phyloP scores from a whole-genome alignment of 495 filamentous ascomycete genomes.

The Venustampulla echinocandica region DNA sequence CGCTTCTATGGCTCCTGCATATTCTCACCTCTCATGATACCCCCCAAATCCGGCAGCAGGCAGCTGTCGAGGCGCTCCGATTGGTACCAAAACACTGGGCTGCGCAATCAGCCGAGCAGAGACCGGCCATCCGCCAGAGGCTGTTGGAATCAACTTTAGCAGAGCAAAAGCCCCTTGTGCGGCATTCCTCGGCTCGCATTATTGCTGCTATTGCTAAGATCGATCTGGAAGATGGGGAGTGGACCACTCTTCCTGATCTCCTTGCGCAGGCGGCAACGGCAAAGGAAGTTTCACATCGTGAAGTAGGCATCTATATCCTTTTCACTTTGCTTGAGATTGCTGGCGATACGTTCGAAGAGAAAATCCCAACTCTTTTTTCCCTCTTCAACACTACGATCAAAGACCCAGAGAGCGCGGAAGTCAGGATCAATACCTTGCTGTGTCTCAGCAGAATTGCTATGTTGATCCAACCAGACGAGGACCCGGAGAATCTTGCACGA shows the following conservation, averaged over 20 bases:
- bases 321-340: slow-evolving; percentile 83
- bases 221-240: slow-evolving; percentile 80
- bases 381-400: slow-evolving; percentile 82
- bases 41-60: slow-evolving; percentile 69
- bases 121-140: slow-evolving; percentile 67
- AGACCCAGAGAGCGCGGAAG: slow-evolving; percentile 83
- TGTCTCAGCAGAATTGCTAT: slow-evolving; percentile 85
- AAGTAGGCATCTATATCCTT: slow-evolving; percentile 86
- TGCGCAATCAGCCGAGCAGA: slow-evolving; percentile 51
- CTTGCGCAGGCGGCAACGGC: slow-evolving; percentile 66
- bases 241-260: slow-evolving; percentile 69
- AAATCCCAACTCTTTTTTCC: slow-evolving; percentile 66
- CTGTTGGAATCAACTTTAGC: slow-evolving; percentile 73
- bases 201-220: slow-evolving; percentile 79
- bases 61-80: slow-evolving; percentile 77
- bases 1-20: slow-evolving; percentile 75
- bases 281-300: slow-evolving; percentile 65
- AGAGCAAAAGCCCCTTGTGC: slow-evolving; percentile 62
- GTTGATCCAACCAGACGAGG: slow-evolving; percentile 78
- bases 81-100: slow-evolving; percentile 82
- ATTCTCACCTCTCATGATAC: slow-evolving; percentile 68
- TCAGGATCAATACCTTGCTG: slow-evolving; percentile 89
- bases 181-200: slow-evolving; percentile 80
- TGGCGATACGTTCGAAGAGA: slow-evolving; percentile 67
- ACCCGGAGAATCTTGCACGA: slow-evolving; percentile 56